A percentile compares a stretch with the other conserved stretches of the same genome.
phyloP scores from a whole-genome alignment of 2,329 filamentous ascomycete species.

The Grosmannia serpens region DNA sequence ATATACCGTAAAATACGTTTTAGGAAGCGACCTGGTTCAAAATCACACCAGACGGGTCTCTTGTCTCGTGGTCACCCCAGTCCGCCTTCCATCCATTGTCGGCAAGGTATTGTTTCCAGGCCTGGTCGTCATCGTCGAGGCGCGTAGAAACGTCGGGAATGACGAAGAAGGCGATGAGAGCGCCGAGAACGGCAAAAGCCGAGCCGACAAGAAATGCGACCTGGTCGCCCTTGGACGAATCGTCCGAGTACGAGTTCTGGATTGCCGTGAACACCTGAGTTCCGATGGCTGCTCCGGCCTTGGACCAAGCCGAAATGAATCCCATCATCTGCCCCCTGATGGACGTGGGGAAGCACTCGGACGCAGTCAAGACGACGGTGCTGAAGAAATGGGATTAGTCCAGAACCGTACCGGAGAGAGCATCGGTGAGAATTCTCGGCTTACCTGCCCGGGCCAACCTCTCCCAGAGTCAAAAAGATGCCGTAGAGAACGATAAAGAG shows the following conservation, averaged over 20 bases:
- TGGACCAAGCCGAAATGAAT: slow-evolving; percentile 33
- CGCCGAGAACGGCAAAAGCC: slow-evolving; percentile 34
- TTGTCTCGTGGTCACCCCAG: slow-evolving; percentile 20
- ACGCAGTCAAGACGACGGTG: slow-evolving; percentile 22
- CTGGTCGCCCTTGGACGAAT: slow-evolving; percentile 32
- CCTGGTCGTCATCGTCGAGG: slow-evolving; percentile 31
- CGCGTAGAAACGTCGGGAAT: slow-evolving; percentile 25
- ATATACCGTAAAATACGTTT: no score
- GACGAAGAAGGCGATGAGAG: slow-evolving; percentile 29
- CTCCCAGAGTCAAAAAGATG: slow-evolving; percentile 34
- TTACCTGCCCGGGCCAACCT: slow-evolving; percentile 36
- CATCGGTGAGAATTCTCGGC: not conserved
- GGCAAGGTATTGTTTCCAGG: slow-evolving; percentile 30
- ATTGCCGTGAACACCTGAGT: slow-evolving; percentile 38
- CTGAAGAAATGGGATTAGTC: slow-evolving; percentile 5
- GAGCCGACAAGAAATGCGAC: slow-evolving; percentile 38
- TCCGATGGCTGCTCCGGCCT: slow-evolving; percentile 37
- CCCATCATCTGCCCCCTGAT: slow-evolving; percentile 38
- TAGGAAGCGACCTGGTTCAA: slow-evolving; percentile 1
- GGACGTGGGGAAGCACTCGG: slow-evolving; percentile 37
- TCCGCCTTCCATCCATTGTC: slow-evolving; percentile 28
- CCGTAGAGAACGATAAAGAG: slow-evolving; percentile 41
- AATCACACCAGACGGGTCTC: slow-evolving; percentile 16
- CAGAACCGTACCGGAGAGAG: not conserved
- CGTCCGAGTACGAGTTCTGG: slow-evolving; percentile 26